Conservation (phyloP, 2,329 filamentous ascomycete species). For the Calonectria multiphialidica region DNA sequence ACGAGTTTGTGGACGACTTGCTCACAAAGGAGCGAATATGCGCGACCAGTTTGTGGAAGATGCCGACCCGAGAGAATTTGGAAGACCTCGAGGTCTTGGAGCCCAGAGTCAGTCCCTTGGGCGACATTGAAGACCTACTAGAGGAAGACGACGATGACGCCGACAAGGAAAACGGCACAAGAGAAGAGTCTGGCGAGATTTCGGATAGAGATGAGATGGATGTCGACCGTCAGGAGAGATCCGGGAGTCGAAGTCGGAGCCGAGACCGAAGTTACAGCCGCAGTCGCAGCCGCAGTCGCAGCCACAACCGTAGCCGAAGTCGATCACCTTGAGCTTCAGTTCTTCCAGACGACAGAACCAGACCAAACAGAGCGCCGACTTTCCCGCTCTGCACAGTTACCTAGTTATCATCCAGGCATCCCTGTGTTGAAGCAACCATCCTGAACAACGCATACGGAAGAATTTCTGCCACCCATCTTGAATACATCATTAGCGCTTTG, state of each 20-base stretch:
- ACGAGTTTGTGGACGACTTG: conserved; percentile 94
- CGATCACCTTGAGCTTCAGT: conserved; percentile 41
- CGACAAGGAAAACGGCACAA: conserved; percentile 45
- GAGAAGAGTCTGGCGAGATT: conserved; percentile 57
- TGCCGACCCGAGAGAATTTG: conserved; percentile 83
- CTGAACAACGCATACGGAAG: not conserved
- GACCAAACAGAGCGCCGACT: not conserved
- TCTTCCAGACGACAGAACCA: not conserved
- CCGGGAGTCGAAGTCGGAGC: conserved; percentile 35
- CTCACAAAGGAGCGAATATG: conserved; percentile 91
- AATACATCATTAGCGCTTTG: no score
- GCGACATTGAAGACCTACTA: conserved; percentile 80
- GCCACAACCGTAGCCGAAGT: conserved; percentile 24
- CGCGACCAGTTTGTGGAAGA: conserved; percentile 91
- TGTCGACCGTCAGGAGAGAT: conserved; percentile 49
- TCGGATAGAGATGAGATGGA: conserved; percentile 54
- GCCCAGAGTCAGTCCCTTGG: conserved; percentile 85
- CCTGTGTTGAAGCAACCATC: not conserved
- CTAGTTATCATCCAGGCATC: not conserved
- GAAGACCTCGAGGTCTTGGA: conserved; percentile 93
- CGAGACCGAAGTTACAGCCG: conserved; percentile 36
- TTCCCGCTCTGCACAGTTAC: not conserved
- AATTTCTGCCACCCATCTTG: not conserved
- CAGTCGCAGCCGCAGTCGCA: conserved; percentile 22
- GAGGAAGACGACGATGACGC: conserved; percentile 71